Evolutionary conservation across 495 filamentous ascomycete species (phyloP).

Genomic region (Annulohypoxylon nitens): DNA sequence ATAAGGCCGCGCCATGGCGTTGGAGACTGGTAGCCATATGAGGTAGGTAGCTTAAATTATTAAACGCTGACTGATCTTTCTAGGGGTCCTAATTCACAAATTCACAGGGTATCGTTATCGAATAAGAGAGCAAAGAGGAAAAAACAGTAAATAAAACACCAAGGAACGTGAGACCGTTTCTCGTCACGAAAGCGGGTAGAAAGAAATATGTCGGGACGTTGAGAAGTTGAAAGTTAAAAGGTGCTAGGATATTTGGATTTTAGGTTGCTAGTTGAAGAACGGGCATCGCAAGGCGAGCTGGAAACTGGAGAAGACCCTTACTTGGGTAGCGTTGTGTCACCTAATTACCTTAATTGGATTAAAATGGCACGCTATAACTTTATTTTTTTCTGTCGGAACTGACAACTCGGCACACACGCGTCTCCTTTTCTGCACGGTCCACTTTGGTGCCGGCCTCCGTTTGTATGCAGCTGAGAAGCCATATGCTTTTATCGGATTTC

Average conservation of each 20-base stretch:
- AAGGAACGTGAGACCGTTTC: neutral
- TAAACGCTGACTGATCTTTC: conserved; percentile 9
- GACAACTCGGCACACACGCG: conserved; percentile 19
- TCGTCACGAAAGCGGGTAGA: neutral
- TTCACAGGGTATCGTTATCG: neutral
- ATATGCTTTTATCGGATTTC: conserved; percentile 7
- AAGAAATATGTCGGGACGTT: neutral
- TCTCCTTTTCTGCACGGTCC: conserved; percentile 30
- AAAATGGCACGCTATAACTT: conserved; percentile 45
- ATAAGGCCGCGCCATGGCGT: conserved; percentile 56
- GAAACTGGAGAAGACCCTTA: conserved; percentile 4
- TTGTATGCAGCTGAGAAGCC: conserved; percentile 14
- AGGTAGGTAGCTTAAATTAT: conserved; percentile 17
- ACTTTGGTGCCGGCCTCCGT: conserved; percentile 25
- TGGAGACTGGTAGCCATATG: conserved; percentile 50
- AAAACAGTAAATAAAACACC: neutral
- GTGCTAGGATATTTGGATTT: neutral
- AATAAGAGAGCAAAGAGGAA: neutral
- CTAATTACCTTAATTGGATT: conserved; percentile 33
- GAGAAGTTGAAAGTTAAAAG: conserved; percentile 2
- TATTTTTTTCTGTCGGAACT: conserved; percentile 31
- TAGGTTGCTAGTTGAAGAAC: neutral
- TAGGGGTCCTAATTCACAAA: neutral
- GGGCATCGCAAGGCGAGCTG: conserved; percentile 17
- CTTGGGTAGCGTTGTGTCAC: conserved; percentile 5